A percentile compares a stretch with the other conserved stretches of the same genome.
These are phyloP conservation scores for Aureobasidium uvarum DNA, from an alignment of 2,329 filamentous ascomycete species.

Conservation along the genomic window DNA sequence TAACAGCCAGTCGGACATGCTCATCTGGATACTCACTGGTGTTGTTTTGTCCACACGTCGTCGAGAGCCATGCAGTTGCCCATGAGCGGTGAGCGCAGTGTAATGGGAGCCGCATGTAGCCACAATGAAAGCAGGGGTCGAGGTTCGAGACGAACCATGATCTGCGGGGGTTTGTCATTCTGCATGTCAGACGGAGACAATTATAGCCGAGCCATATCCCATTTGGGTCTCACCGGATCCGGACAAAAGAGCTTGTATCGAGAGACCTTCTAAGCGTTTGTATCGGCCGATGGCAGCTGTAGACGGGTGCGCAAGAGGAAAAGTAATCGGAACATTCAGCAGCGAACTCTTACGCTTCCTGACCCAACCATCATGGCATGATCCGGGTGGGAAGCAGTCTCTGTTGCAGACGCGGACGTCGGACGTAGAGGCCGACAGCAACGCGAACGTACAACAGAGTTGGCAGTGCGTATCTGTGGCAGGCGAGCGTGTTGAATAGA, in stretches of 20 bases:
- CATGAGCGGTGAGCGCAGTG: slow-evolving; percentile 21
- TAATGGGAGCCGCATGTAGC: slow-evolving; percentile 11
- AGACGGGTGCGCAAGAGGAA: not conserved
- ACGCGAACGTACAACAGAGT: not conserved
- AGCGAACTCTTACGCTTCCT: not conserved
- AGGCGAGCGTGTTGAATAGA: slow-evolving; percentile 15
- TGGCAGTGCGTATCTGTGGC: not conserved
- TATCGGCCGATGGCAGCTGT: slow-evolving; percentile 13
- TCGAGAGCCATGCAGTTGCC: not conserved
- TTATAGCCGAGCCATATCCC: slow-evolving; percentile 14
- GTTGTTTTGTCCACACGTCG: not conserved
- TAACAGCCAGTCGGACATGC: too few species aligned
- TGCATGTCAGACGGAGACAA: slow-evolving; percentile 4
- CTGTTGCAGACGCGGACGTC: too few species aligned
- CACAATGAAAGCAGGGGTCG: slow-evolving; percentile 10
- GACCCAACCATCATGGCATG: not conserved
- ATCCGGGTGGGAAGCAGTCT: not conserved
- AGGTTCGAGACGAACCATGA: slow-evolving; percentile 22
- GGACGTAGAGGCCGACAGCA: too few species aligned
- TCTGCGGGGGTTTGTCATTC: slow-evolving; percentile 23
- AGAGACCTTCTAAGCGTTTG: not conserved
- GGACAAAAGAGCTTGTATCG: slow-evolving; percentile 5
- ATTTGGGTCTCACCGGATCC: not conserved
- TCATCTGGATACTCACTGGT: not conserved
- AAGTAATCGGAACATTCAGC: not conserved